These are phyloP conservation scores for Psidium guajava DNA, from an alignment of 345 rosid species.

Conservation along the genomic window DNA sequence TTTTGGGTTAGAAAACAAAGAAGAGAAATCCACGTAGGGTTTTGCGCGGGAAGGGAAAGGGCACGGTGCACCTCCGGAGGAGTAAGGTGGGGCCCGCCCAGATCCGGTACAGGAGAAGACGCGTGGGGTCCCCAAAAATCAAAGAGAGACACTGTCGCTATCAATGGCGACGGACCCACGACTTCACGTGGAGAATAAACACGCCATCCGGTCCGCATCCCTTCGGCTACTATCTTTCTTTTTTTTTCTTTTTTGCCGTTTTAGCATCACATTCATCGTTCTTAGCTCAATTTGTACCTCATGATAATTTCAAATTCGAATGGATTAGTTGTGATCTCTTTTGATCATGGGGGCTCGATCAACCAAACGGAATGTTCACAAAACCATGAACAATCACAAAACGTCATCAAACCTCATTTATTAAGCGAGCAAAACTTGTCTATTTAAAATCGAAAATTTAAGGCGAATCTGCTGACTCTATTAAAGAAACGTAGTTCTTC, in stretches of 20 bases:
- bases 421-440: too few relatives aligned
- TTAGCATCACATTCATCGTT: not conserved
- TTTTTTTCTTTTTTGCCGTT: too few relatives aligned
- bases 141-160: not conserved
- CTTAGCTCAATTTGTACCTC: not conserved
- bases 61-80: not conserved
- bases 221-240: too few relatives aligned
- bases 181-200: too few relatives aligned
- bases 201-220: too few relatives aligned
- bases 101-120: not conserved
- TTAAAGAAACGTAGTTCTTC: not conserved
- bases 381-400: too few relatives aligned
- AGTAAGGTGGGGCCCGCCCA: not conserved
- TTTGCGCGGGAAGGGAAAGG: not conserved
- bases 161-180: not conserved
- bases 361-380: too few relatives aligned
- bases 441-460: too few relatives aligned
- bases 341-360: too few relatives aligned
- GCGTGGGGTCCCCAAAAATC: not conserved
- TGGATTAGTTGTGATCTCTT: too few relatives aligned
- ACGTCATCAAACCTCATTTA: too few relatives aligned
- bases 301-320: not conserved
- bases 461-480: too few relatives aligned
- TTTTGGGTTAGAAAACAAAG: not conserved
- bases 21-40: not conserved